These are phyloP conservation scores for Neurospora tetraspora DNA, from an alignment of 495 filamentous ascomycete species.

Conservation along the genomic window DNA sequence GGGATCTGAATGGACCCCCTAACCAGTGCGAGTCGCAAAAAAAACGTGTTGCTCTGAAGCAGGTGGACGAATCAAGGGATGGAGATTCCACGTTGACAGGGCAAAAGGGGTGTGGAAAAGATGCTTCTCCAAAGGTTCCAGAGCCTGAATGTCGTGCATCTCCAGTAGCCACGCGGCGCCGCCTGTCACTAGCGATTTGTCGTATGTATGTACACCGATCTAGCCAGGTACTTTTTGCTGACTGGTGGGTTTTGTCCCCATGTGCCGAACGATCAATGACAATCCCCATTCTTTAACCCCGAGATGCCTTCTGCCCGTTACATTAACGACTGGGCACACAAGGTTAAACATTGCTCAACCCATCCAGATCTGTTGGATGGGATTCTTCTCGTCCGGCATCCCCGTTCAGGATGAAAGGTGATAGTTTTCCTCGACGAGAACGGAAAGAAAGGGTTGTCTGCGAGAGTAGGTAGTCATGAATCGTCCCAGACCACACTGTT, in stretches of 20 bases:
- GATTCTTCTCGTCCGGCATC: background rate
- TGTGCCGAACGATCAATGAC: background rate
- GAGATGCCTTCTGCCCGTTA: background rate
- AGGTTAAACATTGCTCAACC: background rate
- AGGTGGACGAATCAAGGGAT: background rate
- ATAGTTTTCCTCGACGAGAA: background rate
- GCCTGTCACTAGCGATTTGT: background rate
- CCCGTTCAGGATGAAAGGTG: background rate
- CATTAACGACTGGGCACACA: background rate
- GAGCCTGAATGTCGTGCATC: background rate
- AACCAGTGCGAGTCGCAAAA: background rate
- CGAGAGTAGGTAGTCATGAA: background rate
- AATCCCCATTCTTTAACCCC: background rate
- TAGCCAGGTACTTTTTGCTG: background rate
- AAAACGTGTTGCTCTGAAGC: background rate
- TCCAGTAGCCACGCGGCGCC: background rate
- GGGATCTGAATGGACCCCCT: background rate
- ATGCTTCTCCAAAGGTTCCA: background rate
- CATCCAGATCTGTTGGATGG: background rate
- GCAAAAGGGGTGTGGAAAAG: background rate
- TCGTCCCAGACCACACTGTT: background rate
- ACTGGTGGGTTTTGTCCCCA: background rate
- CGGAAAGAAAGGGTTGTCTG: background rate
- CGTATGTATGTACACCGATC: background rate
- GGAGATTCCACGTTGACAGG: background rate